These are phyloP conservation scores for Paraconiothyrium sp. DNA, from an alignment of 2,329 filamentous ascomycete species.

Conservation along the genomic window DNA sequence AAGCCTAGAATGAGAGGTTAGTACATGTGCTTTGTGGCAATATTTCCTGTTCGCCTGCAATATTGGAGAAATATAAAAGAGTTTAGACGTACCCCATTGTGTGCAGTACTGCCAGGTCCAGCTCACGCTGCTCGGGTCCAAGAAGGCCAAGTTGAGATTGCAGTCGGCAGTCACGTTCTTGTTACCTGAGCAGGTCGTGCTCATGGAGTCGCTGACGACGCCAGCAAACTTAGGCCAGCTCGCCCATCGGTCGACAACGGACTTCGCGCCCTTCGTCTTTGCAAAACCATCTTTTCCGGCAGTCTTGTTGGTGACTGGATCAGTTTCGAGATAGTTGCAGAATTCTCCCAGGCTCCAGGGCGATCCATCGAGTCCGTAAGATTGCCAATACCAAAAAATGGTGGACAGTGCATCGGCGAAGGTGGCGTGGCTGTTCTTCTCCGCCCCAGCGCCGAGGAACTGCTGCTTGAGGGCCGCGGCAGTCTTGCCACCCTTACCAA, in stretches of 20 bases:
- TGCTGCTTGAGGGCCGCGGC: constrained; percentile 56
- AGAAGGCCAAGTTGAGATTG: constrained; percentile 47
- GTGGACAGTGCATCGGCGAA: constrained; percentile 57
- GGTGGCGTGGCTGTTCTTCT: constrained; percentile 56
- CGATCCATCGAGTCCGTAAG: constrained; percentile 53
- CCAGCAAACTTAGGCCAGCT: constrained; percentile 50
- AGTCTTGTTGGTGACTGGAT: constrained; percentile 47
- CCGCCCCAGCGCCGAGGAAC: constrained; percentile 60
- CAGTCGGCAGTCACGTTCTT: constrained; percentile 44
- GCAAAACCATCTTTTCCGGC: constrained; percentile 56
- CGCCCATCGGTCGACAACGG: constrained; percentile 54
- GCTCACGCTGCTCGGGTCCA: constrained; percentile 51
- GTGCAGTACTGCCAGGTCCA: constrained; percentile 65
- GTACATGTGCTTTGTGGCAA: neutral
- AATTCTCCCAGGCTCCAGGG: constrained; percentile 50
- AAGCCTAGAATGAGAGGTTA: constrained; percentile 44
- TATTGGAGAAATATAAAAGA: neutral
- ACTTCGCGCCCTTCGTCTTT: constrained; percentile 51
- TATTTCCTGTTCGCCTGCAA: neutral
- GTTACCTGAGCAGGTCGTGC: constrained; percentile 53
- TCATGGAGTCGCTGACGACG: constrained; percentile 50
- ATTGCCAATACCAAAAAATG: constrained; percentile 57
- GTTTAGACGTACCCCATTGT: constrained; percentile 54
- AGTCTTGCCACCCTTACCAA: constrained; percentile 45
- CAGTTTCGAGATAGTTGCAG: constrained; percentile 59